Conservation (phyloP, 2,329 filamentous ascomycete species). For the Neofusicoccum sp. region DNA sequence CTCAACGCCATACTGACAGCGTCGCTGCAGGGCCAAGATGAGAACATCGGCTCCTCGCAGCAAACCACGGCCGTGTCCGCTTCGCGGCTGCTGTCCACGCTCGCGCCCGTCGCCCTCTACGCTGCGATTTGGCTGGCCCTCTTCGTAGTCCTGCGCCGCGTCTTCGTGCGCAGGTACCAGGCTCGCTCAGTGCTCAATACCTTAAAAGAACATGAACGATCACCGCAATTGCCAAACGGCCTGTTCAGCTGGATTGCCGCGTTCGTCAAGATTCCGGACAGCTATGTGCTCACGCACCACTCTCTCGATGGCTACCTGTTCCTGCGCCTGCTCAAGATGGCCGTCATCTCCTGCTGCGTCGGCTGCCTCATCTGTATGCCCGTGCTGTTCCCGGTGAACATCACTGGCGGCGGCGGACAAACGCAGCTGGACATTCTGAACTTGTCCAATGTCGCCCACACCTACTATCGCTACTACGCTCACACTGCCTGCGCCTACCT, state of each 20-base stretch:
- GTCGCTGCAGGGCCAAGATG: slow-evolving; percentile 29
- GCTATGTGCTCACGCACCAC: slow-evolving; percentile 82
- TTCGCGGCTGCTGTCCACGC: slow-evolving; percentile 49
- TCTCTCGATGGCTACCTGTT: slow-evolving; percentile 91
- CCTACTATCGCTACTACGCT: slow-evolving; percentile 66
- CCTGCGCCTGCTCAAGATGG: slow-evolving; percentile 73
- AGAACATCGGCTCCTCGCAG: slow-evolving; percentile 46
- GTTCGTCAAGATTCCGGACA: slow-evolving; percentile 62
- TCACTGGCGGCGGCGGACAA: slow-evolving; percentile 68
- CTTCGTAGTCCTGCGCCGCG: slow-evolving; percentile 52
- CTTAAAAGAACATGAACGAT: slow-evolving; percentile 10
- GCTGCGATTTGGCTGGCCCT: slow-evolving; percentile 51
- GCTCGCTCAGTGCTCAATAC: slow-evolving; percentile 38
- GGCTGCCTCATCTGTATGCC: slow-evolving; percentile 77
- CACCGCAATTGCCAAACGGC: slow-evolving; percentile 13
- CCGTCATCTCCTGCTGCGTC: slow-evolving; percentile 42
- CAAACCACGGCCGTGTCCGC: slow-evolving; percentile 39
- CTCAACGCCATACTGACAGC: background rate
- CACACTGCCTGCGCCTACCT: slow-evolving; percentile 78
- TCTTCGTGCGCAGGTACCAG: slow-evolving; percentile 54
- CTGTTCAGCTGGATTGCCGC: slow-evolving; percentile 43
- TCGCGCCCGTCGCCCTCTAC: slow-evolving; percentile 54
- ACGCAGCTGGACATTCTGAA: slow-evolving; percentile 73
- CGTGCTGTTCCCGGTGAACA: slow-evolving; percentile 83
- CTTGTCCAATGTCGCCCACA: slow-evolving; percentile 71